Conservation (phyloP, 1,284 basidiomycete species). For the Farysia itapuensis region DNA sequence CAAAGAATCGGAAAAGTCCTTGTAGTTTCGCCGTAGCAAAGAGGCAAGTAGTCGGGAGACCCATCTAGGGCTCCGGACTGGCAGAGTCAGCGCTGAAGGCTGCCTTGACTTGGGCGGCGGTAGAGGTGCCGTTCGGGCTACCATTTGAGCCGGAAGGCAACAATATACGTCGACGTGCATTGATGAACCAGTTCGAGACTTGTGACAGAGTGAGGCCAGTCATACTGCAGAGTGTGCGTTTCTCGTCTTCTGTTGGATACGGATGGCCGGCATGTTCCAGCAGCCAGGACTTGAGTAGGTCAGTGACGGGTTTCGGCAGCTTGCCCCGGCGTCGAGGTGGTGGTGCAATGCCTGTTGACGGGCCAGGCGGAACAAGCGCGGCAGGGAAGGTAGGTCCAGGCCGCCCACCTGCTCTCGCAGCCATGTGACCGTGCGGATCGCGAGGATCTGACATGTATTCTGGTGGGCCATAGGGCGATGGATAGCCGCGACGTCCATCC, state of each 20-base stretch:
- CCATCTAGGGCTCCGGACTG: conserved; percentile 3
- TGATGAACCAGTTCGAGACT: conserved; percentile 63
- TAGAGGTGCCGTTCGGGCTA: conserved; percentile 12
- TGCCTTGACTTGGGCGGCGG: conserved; percentile 34
- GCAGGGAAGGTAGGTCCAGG: conserved; percentile 15
- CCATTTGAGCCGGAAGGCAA: conserved; percentile 36
- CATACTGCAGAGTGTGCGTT: conserved; percentile 79
- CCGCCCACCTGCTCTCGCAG: conserved; percentile 1
- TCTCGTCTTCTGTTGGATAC: conserved; percentile 86
- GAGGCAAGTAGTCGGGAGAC: too few relatives aligned
- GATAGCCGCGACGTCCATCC: background rate
- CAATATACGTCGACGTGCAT: conserved; percentile 51
- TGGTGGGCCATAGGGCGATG: conserved; percentile 9
- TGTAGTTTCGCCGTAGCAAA: too few relatives aligned
- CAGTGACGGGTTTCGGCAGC: conserved; percentile 83
- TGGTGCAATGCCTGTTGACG: conserved; percentile 29
- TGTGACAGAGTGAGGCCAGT: conserved; percentile 84
- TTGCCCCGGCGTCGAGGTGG: conserved; percentile 69
- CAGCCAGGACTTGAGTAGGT: conserved; percentile 85
- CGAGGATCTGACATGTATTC: conserved; percentile 23
- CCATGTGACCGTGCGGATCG: conserved; percentile 15
- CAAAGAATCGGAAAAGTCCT: too few relatives aligned
- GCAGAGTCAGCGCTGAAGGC: conserved; percentile 22
- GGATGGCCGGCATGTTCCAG: conserved; percentile 84
- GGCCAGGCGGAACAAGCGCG: conserved; percentile 31